These are phyloP conservation scores for Vitis amurensis DNA, from an alignment of 164 flowering plant genomes.

Conservation along the genomic window DNA sequence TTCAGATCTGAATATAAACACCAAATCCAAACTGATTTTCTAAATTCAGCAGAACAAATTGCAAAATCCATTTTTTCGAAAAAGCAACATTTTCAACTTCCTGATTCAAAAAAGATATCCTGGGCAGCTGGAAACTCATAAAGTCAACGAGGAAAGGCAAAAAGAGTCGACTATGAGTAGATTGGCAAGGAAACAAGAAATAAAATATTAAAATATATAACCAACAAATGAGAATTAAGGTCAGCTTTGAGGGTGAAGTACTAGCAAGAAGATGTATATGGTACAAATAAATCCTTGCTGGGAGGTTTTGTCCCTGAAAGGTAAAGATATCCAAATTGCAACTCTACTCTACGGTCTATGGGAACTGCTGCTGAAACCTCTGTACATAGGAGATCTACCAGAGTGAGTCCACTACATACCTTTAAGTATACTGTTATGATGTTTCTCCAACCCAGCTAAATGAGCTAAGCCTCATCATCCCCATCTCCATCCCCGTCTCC, in stretches of 20 bases:
- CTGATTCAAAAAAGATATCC: too few relatives aligned
- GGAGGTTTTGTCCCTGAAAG: not conserved
- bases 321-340: conserved; percentile 1
- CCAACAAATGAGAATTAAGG: not conserved
- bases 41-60: too few relatives aligned
- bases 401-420: not conserved
- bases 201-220: not conserved
- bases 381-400: conserved; percentile 5
- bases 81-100: too few relatives aligned
- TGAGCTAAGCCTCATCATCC: conserved; percentile 30
- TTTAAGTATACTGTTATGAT: not conserved
- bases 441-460: not conserved
- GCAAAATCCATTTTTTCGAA: too few relatives aligned
- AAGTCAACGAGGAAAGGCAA: not conserved
- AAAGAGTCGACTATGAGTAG: not conserved
- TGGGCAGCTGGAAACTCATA: too few relatives aligned
- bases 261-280: conserved; percentile 9
- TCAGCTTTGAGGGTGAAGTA: conserved; percentile 1
- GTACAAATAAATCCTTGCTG: conserved; percentile 18
- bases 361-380: conserved; percentile 2
- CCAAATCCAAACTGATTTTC: too few relatives aligned
- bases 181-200: not conserved
- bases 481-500: conserved; percentile 22
- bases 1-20: too few relatives aligned
- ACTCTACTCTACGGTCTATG: not conserved